Percentiles rank a stretch among this genome's conserved stretches.
These are phyloP conservation scores for Gynandropsis gynandra DNA, from an alignment of 345 rosid species.

Conservation along the genomic window DNA sequence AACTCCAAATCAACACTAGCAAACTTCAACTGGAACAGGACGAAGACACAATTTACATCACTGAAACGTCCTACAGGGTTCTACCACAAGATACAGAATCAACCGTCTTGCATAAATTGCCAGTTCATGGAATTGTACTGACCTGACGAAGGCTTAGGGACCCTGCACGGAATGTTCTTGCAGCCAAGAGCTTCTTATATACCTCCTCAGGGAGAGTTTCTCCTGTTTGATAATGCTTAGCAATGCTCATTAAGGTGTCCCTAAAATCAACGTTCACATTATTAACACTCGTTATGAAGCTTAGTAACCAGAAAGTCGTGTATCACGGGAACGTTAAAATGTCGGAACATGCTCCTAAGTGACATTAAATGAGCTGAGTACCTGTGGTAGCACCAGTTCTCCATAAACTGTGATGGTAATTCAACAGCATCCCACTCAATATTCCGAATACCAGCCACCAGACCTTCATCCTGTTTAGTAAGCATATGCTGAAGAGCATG, in stretches of 20 bases:
- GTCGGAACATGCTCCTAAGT: no score
- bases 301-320: no score
- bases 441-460: conserved; percentile 81
- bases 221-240: conserved; percentile 83
- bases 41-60: not conserved
- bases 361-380: no score
- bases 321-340: no score
- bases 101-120: not conserved
- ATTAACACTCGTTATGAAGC: not conserved
- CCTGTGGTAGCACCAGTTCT: conserved; percentile 99
- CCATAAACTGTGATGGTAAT: conserved; percentile 94
- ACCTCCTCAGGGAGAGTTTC: conserved; percentile 82
- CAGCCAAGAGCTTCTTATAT: conserved; percentile 74
- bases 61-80: not conserved
- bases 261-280: conserved; percentile 31
- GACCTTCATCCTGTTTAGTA: conserved; percentile 81
- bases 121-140: conserved; percentile 18
- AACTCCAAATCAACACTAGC: conserved; percentile 73
- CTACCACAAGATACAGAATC: no score
- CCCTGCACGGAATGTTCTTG: conserved; percentile 87
- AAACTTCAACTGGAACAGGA: conserved; percentile 49
- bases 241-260: conserved; percentile 88
- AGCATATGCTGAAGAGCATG: conserved; percentile 97
- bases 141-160: conserved; percentile 88
- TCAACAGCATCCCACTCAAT: conserved; percentile 97